Evolutionary conservation across 768 basidiomycete genomes (phyloP), one percentile per base, ranked within the genome.

Genomic region (Lyophyllum atratum): DNA sequence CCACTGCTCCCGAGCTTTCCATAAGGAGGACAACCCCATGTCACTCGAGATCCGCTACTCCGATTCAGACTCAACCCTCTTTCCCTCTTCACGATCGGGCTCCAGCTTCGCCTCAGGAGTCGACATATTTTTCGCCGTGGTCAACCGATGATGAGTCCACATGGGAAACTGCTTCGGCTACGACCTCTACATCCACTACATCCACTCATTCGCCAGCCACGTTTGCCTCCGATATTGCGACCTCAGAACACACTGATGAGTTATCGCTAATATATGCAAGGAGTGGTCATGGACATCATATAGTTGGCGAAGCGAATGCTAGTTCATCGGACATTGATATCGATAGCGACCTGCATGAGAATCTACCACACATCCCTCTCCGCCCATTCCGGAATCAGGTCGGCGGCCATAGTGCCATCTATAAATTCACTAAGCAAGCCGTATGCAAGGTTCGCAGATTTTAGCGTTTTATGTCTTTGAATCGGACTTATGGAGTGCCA

Each of bases 301-400:
- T 33, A n/a, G 52, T 49, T 43, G 40, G 31, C 33, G 33, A 31
- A 15, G 52, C 51, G 33, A 39, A 56, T 49, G 51, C 39, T 29
- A 31, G 58, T 44, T 43, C 47, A 29, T 48, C 78, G 60, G 70
- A 79, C 49, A 66, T 76, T 53, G 76, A 82, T 54, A 63, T 79
- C 40, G 37, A 55, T 26, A 55, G 53, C 22, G 59, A 59, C 26
- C 75, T 83, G 12, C 78, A 86, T 57, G 85, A 85, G 52, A 80
- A 80, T 58, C 74, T 93, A 43, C 92, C 91, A 1, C 92, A 95
- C 56, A 94, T 99, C 47, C 96, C 95, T 31, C 77, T 99, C 8
- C 86, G 90, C 47, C 97, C 97, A 5, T 99, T 98, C 74, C 87
- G 92, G 48, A 97, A 99, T 65, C 95, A 98, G 74, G 97, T 99